Base-by-base conservation (phyloP, 2,329 filamentous ascomycete species). In the Phoma sp. region DNA sequence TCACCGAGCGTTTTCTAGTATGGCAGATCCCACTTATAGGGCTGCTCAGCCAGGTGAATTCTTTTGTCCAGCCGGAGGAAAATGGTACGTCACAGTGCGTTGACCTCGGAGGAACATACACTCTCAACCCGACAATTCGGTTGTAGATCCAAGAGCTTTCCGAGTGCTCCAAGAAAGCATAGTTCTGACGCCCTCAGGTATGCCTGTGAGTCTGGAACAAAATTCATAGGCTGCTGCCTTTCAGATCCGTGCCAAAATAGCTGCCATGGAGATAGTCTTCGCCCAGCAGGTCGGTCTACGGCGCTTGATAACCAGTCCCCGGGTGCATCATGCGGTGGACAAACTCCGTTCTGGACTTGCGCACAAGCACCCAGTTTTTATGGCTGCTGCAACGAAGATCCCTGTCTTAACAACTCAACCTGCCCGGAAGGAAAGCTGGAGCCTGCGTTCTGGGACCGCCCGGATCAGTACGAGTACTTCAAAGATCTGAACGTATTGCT, bases 161-260 rank as follows among this genome's bases (percentile, higher is more conserved):
- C 21, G 7, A 25, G 12, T 17, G 15, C 22, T 27, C 17, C 15
- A 13, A 6, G 19, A 40, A 17, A 29, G 24, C 1, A 29, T 12
- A 2, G 0, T n/a, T 22, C 24, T 49, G 39, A 43, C 43, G 1
- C 9, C 0, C 12, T 0, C 17, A 61, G 58, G 58, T 61, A 61
- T 19, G 48, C 48, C 13, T 61, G 59, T 25, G 56, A 59, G 22
- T 50, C 59, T 0, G 53, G 67, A 27, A 60, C 68, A 7, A 64
- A 58, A 8, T 78, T 77, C 44, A 58, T 77, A 1, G 75, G 75
- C 0, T 77, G 75, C 57, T 77, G 76, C 54, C 60, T 51, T n/a
- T 51, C 55, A 6, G 63, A 76, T 35, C 69, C 74, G 5, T 77
- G 75, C 51, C 51, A 56, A 5, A 67, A 69, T n/a, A 69, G 68